Base-by-base conservation (phyloP, 768 basidiomycete species). In the Boletales sp. region DNA sequence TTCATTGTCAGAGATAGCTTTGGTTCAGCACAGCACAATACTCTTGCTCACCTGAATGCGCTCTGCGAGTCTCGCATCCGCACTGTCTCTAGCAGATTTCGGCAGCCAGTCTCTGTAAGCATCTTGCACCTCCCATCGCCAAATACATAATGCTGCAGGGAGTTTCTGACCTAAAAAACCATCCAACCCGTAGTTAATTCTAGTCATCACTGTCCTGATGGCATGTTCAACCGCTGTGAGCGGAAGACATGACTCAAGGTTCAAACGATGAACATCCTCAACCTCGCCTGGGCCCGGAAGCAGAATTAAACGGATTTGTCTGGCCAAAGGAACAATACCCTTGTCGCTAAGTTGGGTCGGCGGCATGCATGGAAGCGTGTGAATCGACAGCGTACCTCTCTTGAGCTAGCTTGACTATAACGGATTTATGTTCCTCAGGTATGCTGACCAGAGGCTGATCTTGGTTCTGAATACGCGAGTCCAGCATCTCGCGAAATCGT, bases 101-200 rank as follows among this genome's bases (percentile, higher is more conserved):
- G 88, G 87, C 30, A 93, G 64, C 79, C 84, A 86, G 48, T 79
- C 74, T 50, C 71, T 70, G 54, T 77, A 73, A 17, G 74, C 57
- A 3, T 80, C 75, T 58, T 80, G 81, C 11, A 88, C 83, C 64
- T 95, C 93, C 93, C 92, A 95, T 45, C 88, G 74, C 90, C 90
- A 94, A 18, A 87, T 71, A 53, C 79, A 84, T 31, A 89, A 68
- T n/a, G 79, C 70, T 8, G 84, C 80, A 13, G 86, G 83, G 18
- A 73, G 60, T 62, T 78, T 87, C 45, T 71, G 70, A 32, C 78
- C 79, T 15, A 69, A 60, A 2, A 71, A 68, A 19, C 35, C 55
- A 45, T 89, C 82, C 6, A 94, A 67, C 2, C 93, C 93, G 60
- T 94, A 94, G 65, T 95, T 94, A 24, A 77, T 79, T 14, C 93